Evolutionary conservation across 345 rosid species (phyloP).

Genomic region (Populus pruinosa): DNA sequence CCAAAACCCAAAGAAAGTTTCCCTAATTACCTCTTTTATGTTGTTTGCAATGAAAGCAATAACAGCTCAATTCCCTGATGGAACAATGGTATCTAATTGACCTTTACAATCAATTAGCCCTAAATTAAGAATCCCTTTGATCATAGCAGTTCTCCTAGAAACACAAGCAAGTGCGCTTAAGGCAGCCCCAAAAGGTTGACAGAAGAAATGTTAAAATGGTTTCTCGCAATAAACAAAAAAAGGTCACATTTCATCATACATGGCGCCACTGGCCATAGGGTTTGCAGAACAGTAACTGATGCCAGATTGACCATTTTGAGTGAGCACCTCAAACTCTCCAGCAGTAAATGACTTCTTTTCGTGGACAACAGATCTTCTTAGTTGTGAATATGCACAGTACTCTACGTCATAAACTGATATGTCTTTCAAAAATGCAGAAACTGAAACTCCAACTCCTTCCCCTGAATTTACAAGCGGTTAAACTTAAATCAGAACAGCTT

Average conservation of each 20-base stretch:
- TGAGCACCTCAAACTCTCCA: constrained; percentile 52
- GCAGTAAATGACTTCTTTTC: constrained; percentile 28
- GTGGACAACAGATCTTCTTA: constrained; percentile 43
- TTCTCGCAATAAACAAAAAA: not conserved
- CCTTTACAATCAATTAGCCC: not conserved
- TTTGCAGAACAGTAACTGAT: constrained; percentile 21
- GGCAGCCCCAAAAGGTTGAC: not conserved
- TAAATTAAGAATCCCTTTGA: not conserved
- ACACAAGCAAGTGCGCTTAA: not conserved
- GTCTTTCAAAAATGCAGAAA: constrained; percentile 54
- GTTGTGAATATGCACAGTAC: constrained; percentile 63
- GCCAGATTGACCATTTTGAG: constrained; percentile 42
- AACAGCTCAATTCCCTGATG: not conserved
- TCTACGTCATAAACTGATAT: constrained; percentile 54
- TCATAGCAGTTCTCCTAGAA: not conserved
- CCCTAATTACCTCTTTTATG: not conserved
- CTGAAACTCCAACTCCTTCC: constrained; percentile 80
- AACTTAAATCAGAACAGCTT: not conserved
- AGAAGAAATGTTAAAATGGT: not conserved
- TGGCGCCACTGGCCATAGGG: not conserved
- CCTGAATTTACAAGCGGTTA: constrained; percentile 36
- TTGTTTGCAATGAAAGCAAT: constrained; percentile 1
- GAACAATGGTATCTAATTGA: not conserved
- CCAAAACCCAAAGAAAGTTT: not conserved
- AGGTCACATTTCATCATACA: not conserved